A percentile compares a stretch with the other conserved stretches of the same genome.
phyloP scores from a whole-genome alignment of 768 basidiomycete species.

The Pulveroboletus sp. region DNA sequence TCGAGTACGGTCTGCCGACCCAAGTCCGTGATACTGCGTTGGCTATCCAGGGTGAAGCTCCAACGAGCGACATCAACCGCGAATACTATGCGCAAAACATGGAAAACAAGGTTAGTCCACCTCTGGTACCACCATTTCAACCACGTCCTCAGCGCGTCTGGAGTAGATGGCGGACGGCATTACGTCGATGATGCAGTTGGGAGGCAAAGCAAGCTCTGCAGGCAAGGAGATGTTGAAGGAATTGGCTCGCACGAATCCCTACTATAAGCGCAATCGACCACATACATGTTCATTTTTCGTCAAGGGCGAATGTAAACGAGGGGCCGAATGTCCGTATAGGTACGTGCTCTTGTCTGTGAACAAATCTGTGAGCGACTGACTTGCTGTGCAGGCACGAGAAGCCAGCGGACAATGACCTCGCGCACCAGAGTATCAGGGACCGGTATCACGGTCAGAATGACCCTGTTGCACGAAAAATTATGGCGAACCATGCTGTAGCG shows the following conservation, averaged over 20 bases:
- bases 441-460: conserved; percentile 91
- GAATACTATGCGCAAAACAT: conserved; percentile 94
- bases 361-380: background rate
- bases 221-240: conserved; percentile 97
- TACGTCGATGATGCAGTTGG: conserved; percentile 53
- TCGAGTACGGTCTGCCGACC: conserved; percentile 93
- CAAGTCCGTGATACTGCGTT: conserved; percentile 97
- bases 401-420: conserved; percentile 73
- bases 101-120: conserved; percentile 60
- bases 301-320: conserved; percentile 93
- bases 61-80: conserved; percentile 95
- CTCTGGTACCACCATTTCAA: background rate
- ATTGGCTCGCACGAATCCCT: conserved; percentile 90
- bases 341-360: conserved; percentile 24
- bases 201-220: conserved; percentile 62
- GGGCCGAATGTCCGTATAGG: conserved; percentile 88
- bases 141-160: background rate
- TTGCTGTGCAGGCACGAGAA: conserved; percentile 68
- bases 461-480: conserved; percentile 89
- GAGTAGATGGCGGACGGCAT: conserved; percentile 60
- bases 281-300: conserved; percentile 93
- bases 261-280: conserved; percentile 94
- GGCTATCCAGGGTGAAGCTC: conserved; percentile 78
- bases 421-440: conserved; percentile 92
- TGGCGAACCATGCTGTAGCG: conserved; percentile 70